Percentiles rank a stretch among this genome's conserved stretches.
Evolutionary conservation across 805 yeast genomes (phyloP).

Genomic region (Candida silvatica): DNA sequence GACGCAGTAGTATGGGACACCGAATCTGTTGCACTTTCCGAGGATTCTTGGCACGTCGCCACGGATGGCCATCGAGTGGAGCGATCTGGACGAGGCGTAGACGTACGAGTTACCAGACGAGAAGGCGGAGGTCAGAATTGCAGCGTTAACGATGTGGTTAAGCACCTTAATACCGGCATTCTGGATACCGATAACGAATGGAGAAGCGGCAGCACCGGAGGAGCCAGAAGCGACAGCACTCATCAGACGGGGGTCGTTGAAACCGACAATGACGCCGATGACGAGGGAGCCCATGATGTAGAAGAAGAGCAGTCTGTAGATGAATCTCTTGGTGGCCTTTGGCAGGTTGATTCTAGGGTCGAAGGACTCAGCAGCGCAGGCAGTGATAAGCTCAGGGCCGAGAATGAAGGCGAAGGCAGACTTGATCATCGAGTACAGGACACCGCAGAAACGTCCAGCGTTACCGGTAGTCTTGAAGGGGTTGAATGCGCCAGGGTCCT

Average conservation of each 20-base stretch:
- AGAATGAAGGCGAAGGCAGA: conserved; percentile 58
- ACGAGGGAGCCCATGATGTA: conserved; percentile 27
- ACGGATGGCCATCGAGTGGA: conserved; percentile 64
- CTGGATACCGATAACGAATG: conserved; percentile 78
- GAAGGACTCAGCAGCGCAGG: conserved; percentile 25
- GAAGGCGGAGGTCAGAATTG: conserved; percentile 41
- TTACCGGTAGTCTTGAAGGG: conserved; percentile 40
- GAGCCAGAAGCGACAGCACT: conserved; percentile 38
- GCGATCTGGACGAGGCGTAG: conserved; percentile 65
- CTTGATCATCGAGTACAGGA: conserved; percentile 54
- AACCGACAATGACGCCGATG: conserved; percentile 41
- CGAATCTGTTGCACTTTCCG: conserved; percentile 50
- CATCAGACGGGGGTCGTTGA: conserved; percentile 31
- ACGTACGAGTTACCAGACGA: conserved; percentile 74
- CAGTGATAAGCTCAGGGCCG: conserved; percentile 23
- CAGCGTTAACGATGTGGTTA: conserved; percentile 73
- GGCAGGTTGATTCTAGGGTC: conserved; percentile 25
- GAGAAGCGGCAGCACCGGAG: conserved; percentile 69
- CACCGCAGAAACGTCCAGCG: conserved; percentile 56
- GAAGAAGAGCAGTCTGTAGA: conserved; percentile 24
- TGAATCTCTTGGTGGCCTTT: conserved; percentile 24
- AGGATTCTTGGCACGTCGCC: conserved; percentile 70
- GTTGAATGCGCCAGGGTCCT: conserved; percentile 35
- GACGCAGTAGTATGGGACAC: conserved; percentile 59
- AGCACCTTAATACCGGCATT: conserved; percentile 57